Percentiles rank a stretch among this genome's conserved stretches.
phyloP scores from a whole-genome alignment of 2,329 filamentous ascomycete genomes.

The Fonsecaea nubica region DNA sequence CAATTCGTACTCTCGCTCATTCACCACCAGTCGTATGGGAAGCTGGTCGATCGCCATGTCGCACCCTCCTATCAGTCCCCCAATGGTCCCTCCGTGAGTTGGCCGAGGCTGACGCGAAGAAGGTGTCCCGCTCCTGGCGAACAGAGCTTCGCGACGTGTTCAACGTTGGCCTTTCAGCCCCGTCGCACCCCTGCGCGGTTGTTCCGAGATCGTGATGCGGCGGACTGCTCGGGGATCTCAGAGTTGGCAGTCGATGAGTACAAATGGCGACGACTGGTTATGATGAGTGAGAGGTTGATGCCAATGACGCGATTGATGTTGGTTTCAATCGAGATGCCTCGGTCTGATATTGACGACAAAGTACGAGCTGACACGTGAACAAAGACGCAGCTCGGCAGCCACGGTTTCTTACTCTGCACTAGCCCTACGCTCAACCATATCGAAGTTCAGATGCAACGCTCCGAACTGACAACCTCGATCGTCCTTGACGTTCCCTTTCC shows the following conservation, averaged over 20 bases:
- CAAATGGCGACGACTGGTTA: not conserved
- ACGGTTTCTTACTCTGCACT: not conserved
- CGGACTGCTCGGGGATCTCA: not conserved
- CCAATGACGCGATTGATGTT: conserved; percentile 8
- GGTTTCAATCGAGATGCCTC: conserved; percentile 6
- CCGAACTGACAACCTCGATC: not conserved
- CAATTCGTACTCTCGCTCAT: conserved; percentile 35
- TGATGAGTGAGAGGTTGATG: not conserved
- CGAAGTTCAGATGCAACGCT: not conserved
- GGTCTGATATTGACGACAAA: not conserved
- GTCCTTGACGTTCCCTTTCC: not conserved
- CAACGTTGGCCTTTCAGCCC: not conserved
- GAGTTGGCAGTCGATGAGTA: not conserved
- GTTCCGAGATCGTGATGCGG: not conserved
- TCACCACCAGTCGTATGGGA: conserved; percentile 33
- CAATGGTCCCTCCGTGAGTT: not conserved
- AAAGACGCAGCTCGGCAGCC: not conserved
- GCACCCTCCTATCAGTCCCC: not conserved
- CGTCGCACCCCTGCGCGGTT: too few species aligned
- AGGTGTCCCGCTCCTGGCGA: not conserved
- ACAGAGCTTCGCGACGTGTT: not conserved
- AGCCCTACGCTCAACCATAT: not conserved
- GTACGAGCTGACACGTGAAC: not conserved
- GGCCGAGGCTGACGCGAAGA: not conserved
- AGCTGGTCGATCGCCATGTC: conserved; percentile 27